A percentile compares a stretch with the other conserved stretches of the same genome.
Conservation (phyloP, 2,329 filamentous ascomycete genomes). For the Verticillium klebahnii region DNA sequence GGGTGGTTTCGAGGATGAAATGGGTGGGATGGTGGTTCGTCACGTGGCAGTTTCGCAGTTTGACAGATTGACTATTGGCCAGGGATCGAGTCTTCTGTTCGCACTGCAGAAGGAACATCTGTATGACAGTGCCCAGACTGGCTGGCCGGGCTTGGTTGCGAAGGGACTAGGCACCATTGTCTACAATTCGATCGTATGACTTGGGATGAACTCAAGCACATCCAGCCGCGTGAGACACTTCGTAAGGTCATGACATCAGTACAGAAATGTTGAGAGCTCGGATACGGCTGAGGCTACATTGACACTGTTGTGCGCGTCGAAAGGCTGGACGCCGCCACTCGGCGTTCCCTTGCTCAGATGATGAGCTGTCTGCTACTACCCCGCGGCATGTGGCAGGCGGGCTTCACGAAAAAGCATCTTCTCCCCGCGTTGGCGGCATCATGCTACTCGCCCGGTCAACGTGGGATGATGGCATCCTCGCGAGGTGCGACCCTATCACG, state of each 20-base stretch:
- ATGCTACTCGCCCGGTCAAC: not conserved
- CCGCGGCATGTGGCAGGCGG: not conserved
- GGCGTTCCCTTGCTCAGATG: not conserved
- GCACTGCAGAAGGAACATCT: not conserved
- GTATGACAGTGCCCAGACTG: not conserved
- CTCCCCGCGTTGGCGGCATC: not conserved
- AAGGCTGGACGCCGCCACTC: not conserved
- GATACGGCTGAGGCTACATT: not conserved
- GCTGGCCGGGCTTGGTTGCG: not conserved
- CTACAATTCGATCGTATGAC: not conserved
- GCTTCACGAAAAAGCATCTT: not conserved
- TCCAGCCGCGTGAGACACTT: not conserved
- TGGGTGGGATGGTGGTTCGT: not conserved
- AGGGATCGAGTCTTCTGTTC: not conserved
- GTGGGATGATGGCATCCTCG: not conserved
- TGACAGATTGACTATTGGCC: not conserved
- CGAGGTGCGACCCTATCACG: not conserved
- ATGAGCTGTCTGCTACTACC: not conserved
- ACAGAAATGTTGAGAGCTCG: not conserved
- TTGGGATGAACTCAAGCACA: not conserved
- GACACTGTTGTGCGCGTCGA: not conserved
- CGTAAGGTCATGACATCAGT: not conserved
- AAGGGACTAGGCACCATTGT: not conserved
- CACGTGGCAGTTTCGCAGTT: not conserved
- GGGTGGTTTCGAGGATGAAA: not conserved